These are phyloP conservation scores for Pseudogymnoascus sp. DNA, from an alignment of 2,329 filamentous ascomycete species.

Conservation along the genomic window DNA sequence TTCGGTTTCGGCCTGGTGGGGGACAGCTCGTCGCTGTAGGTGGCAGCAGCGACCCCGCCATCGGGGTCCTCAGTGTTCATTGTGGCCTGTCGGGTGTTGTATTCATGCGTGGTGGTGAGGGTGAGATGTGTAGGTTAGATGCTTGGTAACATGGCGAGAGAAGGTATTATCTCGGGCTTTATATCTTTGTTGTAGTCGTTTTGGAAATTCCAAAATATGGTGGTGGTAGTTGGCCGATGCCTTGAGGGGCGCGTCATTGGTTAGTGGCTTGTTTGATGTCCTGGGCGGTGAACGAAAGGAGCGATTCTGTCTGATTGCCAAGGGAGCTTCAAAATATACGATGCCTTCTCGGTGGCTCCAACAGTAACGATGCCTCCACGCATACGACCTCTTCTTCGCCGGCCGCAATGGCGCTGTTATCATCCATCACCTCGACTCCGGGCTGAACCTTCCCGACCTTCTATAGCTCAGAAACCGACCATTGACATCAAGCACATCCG, in stretches of 20 bases:
- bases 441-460: conserved; percentile 34
- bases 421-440: conserved; percentile 17
- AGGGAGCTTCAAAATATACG: neutral
- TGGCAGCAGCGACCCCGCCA: conserved; percentile 33
- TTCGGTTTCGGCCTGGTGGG: conserved; percentile 31
- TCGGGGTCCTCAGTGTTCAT: conserved; percentile 51
- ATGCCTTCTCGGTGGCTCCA: neutral
- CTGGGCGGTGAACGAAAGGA: neutral
- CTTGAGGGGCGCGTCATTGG: conserved; percentile 3
- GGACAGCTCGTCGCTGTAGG: conserved; percentile 46
- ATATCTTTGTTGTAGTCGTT: neutral
- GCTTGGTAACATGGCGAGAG: conserved; percentile 6
- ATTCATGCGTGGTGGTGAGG: conserved; percentile 29
- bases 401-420: conserved; percentile 14
- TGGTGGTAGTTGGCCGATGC: conserved; percentile 3
- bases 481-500: conserved; percentile 88
- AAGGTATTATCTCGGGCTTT: neutral
- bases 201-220: conserved; percentile 5
- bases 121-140: conserved; percentile 24
- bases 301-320: neutral
- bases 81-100: conserved; percentile 25
- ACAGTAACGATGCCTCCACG: neutral
- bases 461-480: conserved; percentile 67
- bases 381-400: neutral
- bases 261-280: neutral